Conservation (phyloP, 2,329 filamentous ascomycete species). For the Paecilomyces variotii region DNA sequence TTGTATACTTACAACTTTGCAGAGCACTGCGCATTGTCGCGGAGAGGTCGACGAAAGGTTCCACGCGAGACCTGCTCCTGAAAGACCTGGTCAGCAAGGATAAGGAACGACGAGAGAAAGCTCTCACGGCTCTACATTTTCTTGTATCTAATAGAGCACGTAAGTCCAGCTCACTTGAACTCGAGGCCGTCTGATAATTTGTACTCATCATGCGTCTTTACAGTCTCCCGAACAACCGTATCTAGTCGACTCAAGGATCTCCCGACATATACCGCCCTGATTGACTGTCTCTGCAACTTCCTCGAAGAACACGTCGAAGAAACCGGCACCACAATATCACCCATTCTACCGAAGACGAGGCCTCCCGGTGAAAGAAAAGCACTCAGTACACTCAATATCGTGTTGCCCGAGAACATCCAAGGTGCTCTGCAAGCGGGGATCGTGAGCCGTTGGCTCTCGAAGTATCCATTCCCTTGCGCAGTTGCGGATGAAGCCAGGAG, state of each 20-base stretch:
- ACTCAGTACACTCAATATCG: slow-evolving; percentile 48
- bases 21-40: slow-evolving; percentile 40
- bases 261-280: slow-evolving; percentile 29
- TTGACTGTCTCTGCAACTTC: slow-evolving; percentile 36
- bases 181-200: not conserved
- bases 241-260: slow-evolving; percentile 26
- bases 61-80: slow-evolving; percentile 32
- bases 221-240: slow-evolving; percentile 30
- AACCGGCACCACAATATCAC: slow-evolving; percentile 25
- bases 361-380: slow-evolving; percentile 37
- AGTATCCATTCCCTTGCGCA: slow-evolving; percentile 60
- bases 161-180: slow-evolving; percentile 13
- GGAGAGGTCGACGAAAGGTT: slow-evolving; percentile 35
- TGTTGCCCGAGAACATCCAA: slow-evolving; percentile 53
- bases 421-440: slow-evolving; percentile 55
- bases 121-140: slow-evolving; percentile 37
- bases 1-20: not conserved
- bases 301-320: slow-evolving; percentile 29
- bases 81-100: slow-evolving; percentile 34
- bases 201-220: not conserved
- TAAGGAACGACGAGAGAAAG: slow-evolving; percentile 28
- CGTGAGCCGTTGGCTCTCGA: slow-evolving; percentile 65
- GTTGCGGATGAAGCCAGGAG: slow-evolving; percentile 41
- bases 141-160: slow-evolving; percentile 32
- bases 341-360: slow-evolving; percentile 31